These are phyloP conservation scores for Penstemon newberryi DNA, from an alignment of 257 asterid genomes.

Conservation along the genomic window DNA sequence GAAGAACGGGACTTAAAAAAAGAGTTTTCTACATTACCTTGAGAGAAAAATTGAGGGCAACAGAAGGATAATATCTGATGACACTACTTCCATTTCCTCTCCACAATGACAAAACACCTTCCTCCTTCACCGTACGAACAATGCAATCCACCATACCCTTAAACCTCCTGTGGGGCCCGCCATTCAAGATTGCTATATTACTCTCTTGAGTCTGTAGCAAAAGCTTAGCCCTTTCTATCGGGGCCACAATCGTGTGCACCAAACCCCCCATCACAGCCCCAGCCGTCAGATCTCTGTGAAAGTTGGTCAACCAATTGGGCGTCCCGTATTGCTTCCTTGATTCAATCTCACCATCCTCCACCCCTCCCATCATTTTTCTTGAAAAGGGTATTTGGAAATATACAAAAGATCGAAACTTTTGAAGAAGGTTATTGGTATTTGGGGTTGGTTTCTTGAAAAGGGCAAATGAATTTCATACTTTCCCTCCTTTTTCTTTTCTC, in stretches of 20 bases:
- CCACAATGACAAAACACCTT: conserved; percentile 86
- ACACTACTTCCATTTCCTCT: conserved; percentile 99
- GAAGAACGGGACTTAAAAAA: background rate
- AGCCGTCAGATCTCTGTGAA: conserved; percentile 84
- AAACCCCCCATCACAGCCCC: conserved; percentile 96
- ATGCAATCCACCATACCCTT: conserved; percentile 95
- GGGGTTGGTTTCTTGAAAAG: background rate
- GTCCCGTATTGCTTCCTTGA: conserved; percentile 37
- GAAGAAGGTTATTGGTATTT: background rate
- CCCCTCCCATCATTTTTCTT: conserved; percentile 30
- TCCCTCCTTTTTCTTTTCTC: conserved; percentile 13
- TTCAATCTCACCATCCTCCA: conserved; percentile 41
- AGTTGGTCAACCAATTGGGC: conserved; percentile 51
- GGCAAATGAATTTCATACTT: conserved; percentile 1
- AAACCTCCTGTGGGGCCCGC: conserved; percentile 75
- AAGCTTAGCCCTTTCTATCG: conserved; percentile 94
- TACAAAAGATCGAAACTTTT: background rate
- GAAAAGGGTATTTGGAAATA: background rate
- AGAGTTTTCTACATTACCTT: conserved; percentile 50
- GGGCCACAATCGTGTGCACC: conserved; percentile 97
- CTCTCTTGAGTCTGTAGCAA: conserved; percentile 98
- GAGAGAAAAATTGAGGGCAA: conserved; percentile 94
- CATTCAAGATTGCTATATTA: conserved; percentile 68
- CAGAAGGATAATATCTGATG: conserved; percentile 92
- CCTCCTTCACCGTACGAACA: conserved; percentile 72